phyloP scores from a whole-genome alignment of 192 early-diverging fungal genomes.

The Helicostylum pulchrum region DNA sequence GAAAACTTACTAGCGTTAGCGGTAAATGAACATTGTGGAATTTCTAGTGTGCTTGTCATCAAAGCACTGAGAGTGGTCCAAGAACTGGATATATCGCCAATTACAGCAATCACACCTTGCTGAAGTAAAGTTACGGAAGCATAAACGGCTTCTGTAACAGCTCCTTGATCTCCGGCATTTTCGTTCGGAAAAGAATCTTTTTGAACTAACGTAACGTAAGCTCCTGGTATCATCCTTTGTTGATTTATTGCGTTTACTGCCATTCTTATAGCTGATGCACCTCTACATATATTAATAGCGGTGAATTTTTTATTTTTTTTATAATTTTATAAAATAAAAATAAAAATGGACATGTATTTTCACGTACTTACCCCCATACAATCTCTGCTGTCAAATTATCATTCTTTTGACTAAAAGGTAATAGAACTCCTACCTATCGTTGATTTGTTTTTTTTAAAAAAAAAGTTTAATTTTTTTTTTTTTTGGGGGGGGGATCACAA shows the following conservation, averaged over 20 bases:
- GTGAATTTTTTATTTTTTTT: no score
- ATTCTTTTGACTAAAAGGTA: conserved; percentile 26
- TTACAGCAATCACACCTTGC: conserved; percentile 42
- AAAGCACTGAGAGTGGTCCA: conserved; percentile 43
- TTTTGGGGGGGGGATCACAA: no score
- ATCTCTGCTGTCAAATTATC: conserved; percentile 25
- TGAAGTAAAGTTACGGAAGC: conserved; percentile 41
- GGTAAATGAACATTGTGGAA: conserved; percentile 49
- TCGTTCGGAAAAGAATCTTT: conserved; percentile 41
- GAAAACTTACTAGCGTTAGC: conserved; percentile 41
- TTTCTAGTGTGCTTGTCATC: conserved; percentile 40
- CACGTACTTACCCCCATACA: conserved; percentile 27
- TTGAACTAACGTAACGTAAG: conserved; percentile 41
- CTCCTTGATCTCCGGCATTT: conserved; percentile 32
- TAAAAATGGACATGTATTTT: no score
- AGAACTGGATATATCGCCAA: conserved; percentile 45
- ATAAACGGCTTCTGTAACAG: conserved; percentile 43
- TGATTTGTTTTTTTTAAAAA: neutral
- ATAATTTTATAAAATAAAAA: no score
- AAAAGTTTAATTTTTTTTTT: neutral
- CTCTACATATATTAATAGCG: conserved; percentile 20
- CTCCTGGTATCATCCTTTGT: conserved; percentile 38
- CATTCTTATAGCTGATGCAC: conserved; percentile 44
- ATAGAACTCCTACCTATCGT: conserved; percentile 23
- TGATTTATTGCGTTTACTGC: conserved; percentile 41